Conservation (phyloP, 371 early-diverging fungal genomes). For the Sporodiniella umbellata region DNA sequence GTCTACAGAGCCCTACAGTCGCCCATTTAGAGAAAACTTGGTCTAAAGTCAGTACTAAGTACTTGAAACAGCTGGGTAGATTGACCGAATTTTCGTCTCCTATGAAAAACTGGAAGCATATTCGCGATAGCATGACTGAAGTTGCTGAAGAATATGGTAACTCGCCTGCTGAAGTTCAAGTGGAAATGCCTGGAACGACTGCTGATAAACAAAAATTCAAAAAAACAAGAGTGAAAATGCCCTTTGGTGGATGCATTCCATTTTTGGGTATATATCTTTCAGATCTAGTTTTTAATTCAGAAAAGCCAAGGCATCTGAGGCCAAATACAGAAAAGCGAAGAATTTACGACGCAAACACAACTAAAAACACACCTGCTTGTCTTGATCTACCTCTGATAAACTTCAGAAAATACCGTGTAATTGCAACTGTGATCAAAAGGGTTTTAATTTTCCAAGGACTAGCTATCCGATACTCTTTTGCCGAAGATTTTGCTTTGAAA, state of each 20-base stretch:
- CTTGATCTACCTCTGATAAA: constrained; percentile 55
- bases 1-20: constrained; percentile 61
- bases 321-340: constrained; percentile 26
- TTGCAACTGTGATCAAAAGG: constrained; percentile 62
- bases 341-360: constrained; percentile 24
- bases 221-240: constrained; percentile 32
- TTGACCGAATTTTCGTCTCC: constrained; percentile 59
- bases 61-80: constrained; percentile 48
- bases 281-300: constrained; percentile 64
- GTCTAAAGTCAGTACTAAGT: constrained; percentile 51
- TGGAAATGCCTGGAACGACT: constrained; percentile 36
- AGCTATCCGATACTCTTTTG: constrained; percentile 57
- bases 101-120: constrained; percentile 61
- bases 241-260: constrained; percentile 58
- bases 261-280: constrained; percentile 65
- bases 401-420: constrained; percentile 61
- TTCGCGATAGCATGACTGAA: constrained; percentile 60
- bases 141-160: constrained; percentile 59
- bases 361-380: constrained; percentile 12
- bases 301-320: constrained; percentile 54
- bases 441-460: constrained; percentile 59
- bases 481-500: constrained; percentile 39
- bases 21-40: constrained; percentile 60
- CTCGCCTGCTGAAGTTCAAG: constrained; percentile 36
- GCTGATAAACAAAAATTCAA: constrained; percentile 20